Conservation (phyloP, 108 stramenopile genomes). For the Cylindrotheca fusiformis region DNA sequence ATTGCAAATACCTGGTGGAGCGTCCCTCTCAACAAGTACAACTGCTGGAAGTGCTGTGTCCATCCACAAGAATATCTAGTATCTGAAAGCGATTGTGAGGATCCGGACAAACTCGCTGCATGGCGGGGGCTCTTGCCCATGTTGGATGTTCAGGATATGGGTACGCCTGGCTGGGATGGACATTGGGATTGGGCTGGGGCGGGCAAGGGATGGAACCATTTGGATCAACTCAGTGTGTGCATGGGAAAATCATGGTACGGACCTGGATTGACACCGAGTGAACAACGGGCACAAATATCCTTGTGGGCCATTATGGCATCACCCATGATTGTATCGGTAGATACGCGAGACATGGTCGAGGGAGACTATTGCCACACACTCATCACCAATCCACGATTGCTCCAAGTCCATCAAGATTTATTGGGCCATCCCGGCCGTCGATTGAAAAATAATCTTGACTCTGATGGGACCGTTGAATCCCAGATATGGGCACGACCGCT, state of each 20-base stretch:
- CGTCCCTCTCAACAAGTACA: constrained; percentile 4
- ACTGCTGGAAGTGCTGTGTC: constrained; percentile 6
- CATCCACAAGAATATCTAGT: constrained; percentile 7
- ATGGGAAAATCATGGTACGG: constrained; percentile 4
- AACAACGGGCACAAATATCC: constrained; percentile 1
- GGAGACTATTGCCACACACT: not conserved
- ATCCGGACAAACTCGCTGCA: not conserved
- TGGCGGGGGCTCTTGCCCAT: constrained; percentile 8
- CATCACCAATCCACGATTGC: not conserved
- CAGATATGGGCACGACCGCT: constrained; percentile 4
- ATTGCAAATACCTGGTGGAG: constrained; percentile 9
- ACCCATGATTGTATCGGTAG: constrained; percentile 1
- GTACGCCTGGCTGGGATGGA: not conserved
- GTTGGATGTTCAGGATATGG: constrained; percentile 6
- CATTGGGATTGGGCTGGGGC: constrained; percentile 10
- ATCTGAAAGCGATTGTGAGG: not conserved
- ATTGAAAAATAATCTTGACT: constrained; percentile 1
- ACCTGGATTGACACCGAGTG: constrained; percentile 5
- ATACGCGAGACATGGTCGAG: not conserved
- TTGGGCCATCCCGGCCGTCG: not conserved
- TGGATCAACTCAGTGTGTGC: constrained; percentile 6
- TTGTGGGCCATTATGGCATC: constrained; percentile 3
- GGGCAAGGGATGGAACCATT: constrained; percentile 7
- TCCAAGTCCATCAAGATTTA: constrained; percentile 5
- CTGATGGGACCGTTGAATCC: not conserved